Evolutionary conservation across 169 alveolate species (phyloP).

Genomic region (Plasmodium ovale): DNA sequence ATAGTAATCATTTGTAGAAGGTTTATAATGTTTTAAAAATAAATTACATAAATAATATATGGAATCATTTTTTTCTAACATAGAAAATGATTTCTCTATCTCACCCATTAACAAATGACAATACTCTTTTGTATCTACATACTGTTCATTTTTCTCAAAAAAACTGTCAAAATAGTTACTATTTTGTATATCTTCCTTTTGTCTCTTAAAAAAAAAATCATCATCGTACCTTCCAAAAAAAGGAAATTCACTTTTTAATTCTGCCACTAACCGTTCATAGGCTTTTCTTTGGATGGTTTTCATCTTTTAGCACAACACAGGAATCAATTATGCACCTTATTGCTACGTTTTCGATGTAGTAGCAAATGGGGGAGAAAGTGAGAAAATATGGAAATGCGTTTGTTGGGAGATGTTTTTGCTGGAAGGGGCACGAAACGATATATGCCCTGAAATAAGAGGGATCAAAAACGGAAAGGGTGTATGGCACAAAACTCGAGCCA

Average conservation of each 20-base stretch:
- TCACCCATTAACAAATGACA: constrained; percentile 33
- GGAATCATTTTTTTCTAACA: constrained; percentile 34
- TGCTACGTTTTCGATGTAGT: too few relatives aligned
- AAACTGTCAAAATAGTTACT: neutral
- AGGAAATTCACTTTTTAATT: constrained; percentile 53
- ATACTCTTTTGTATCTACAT: constrained; percentile 15
- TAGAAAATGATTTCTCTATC: constrained; percentile 31
- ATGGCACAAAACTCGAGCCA: too few relatives aligned
- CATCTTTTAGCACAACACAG: too few relatives aligned
- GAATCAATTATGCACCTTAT: too few relatives aligned
- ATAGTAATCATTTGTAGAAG: constrained; percentile 35
- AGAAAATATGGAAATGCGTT: too few relatives aligned
- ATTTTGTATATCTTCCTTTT: constrained; percentile 9
- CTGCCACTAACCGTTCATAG: constrained; percentile 33
- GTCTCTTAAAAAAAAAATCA: constrained; percentile 57
- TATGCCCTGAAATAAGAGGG: too few relatives aligned
- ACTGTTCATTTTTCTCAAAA: constrained; percentile 4
- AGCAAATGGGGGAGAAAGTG: too few relatives aligned
- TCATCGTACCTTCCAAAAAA: constrained; percentile 32
- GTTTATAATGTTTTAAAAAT: constrained; percentile 36
- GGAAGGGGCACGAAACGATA: too few relatives aligned
- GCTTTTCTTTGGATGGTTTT: constrained; percentile 24
- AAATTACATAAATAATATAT: constrained; percentile 33
- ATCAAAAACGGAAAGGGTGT: too few relatives aligned
- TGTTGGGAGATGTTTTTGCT: too few relatives aligned